Base-by-base conservation (phyloP, 1,284 basidiomycete species). In the Tranzscheliella williamsii region DNA sequence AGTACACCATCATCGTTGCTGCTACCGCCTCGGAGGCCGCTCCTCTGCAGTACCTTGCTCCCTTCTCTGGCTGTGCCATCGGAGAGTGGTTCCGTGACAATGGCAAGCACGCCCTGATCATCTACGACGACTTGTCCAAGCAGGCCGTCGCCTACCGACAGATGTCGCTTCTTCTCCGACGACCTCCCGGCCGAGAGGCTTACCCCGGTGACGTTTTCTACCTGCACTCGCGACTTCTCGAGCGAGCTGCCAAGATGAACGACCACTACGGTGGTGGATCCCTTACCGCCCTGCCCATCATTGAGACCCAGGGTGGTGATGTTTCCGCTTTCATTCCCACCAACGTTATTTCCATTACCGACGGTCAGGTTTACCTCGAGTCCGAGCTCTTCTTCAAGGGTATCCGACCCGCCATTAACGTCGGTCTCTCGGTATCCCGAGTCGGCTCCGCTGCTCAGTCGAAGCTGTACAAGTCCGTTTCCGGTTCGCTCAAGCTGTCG, bases 11-110 rank as follows among this genome's bases (percentile, higher is more conserved):
- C 82, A 91, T 98, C 73, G 94, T 98, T 75, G 94, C 94, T 78
- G 94, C 94, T 74, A 98, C 94, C 65, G 94, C 94, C 61, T 96
- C 93, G 33, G 94, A 98, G 83, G 94, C 94, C 78, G 94, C 94
- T 76, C 94, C 94, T 70, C 85, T 98, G 53, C 94, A 97, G 81
- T 98, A 96, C 84, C 89, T 97, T 72, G 94, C 94, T 78, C 94
- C 94, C 76, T 98, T 98, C 91, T 94, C 94, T 75, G 94, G 94
- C 70, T 94, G 91, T 82, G 93, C 94, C 78, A 98, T 98, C 90
- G 94, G 94, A 81, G 94, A 98, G 84, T 98, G 94, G 94, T 98
- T 98, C 94, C 91, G 94, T 84, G 94, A 98, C 84, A 97, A 98
- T 81, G 92, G 91, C 84, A 94, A 90, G 82, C 83, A 84, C 83